These are phyloP conservation scores for Setaria viridis DNA, from an alignment of 202 grass and related monocot species.

Conservation along the genomic window DNA sequence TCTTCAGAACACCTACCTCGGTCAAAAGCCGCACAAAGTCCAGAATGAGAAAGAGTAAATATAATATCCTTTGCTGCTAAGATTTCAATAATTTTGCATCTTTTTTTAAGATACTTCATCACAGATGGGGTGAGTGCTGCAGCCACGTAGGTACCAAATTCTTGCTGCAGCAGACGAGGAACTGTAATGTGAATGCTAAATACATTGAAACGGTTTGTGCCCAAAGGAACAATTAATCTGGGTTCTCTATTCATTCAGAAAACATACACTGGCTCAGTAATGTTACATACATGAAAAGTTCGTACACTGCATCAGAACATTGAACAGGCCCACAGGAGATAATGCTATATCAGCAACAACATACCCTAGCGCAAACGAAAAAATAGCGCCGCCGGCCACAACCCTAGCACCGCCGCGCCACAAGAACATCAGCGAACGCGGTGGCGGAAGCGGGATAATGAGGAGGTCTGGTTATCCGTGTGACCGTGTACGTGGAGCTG, in stretches of 20 bases:
- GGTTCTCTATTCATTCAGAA: background rate
- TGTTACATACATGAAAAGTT: background rate
- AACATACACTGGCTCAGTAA: background rate
- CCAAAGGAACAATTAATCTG: background rate
- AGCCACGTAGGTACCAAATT: slow-evolving; percentile 79
- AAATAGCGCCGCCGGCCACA: too few relatives aligned
- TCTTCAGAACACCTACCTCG: slow-evolving; percentile 57
- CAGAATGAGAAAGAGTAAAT: slow-evolving; percentile 83
- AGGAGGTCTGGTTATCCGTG: too few relatives aligned
- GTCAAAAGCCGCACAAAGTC: slow-evolving; percentile 84
- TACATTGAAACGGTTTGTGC: too few relatives aligned
- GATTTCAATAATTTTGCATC: slow-evolving; percentile 93
- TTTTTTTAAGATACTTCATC: slow-evolving; percentile 65
- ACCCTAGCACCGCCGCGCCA: too few relatives aligned
- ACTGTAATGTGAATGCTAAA: background rate
- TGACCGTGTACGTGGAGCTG: too few relatives aligned
- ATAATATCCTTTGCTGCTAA: slow-evolving; percentile 86
- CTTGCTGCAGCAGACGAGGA: slow-evolving; percentile 60
- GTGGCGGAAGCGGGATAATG: too few relatives aligned
- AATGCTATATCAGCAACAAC: too few relatives aligned
- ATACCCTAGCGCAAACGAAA: too few relatives aligned
- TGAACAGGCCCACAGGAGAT: too few relatives aligned
- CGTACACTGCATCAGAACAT: too few relatives aligned
- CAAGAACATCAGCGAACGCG: too few relatives aligned
- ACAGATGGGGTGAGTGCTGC: slow-evolving; percentile 72